Evolutionary conservation across 352 stramenopile genomes (phyloP), one percentile per base, ranked within the genome.

Genomic region (Globisporangium cystogenes): DNA sequence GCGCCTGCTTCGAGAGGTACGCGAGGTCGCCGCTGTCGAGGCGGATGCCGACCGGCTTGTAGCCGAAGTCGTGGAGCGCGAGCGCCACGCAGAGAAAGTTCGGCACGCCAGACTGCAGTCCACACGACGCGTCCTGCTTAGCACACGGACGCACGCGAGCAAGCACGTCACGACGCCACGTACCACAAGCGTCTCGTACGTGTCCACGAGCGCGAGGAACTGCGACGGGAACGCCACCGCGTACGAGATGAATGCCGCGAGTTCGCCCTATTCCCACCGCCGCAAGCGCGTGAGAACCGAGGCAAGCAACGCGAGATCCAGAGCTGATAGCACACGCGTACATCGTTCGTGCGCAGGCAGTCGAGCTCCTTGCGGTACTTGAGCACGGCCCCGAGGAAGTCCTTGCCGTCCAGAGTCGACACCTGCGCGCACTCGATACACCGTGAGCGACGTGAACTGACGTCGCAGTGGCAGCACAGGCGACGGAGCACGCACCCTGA

Each of bases 241-340:
- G 59, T 99, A 99, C 23, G 95, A 86, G 52, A 99, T 88, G 66
- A 99, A 99, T 15, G 97, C 96, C 12, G 96, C 96, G n/a, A 99
- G 74, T 61, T 99, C 97, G 52, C 96, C 96, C 65, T 98, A 52
- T 3, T 84, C 26, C 16, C 27, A 51, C 3, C 87, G 11, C 45
- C 72, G 10, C 20, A 33, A 10, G 24, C 35, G 35, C 27, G 31
- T 8, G 8, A 24, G 27, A 45, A 27, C 7, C 15, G 7, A 26
- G 21, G 27, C 8, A 50, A 20, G 43, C 63, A 53, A 15, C 26
- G n/a, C n/a, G n/a, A n/a, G 7, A 8, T 40, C 12, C 1, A 51
- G n/a, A 27, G 20, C 7, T 23, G 33, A 21, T 36, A 35, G 24
- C 7, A 8, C n/a, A 7, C 8, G 65, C 51, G 53, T 72, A 93